Evolutionary conservation across 1,284 basidiomycete species (phyloP), one percentile per base, ranked within the genome.

Genomic region (Ganoderma boninense): DNA sequence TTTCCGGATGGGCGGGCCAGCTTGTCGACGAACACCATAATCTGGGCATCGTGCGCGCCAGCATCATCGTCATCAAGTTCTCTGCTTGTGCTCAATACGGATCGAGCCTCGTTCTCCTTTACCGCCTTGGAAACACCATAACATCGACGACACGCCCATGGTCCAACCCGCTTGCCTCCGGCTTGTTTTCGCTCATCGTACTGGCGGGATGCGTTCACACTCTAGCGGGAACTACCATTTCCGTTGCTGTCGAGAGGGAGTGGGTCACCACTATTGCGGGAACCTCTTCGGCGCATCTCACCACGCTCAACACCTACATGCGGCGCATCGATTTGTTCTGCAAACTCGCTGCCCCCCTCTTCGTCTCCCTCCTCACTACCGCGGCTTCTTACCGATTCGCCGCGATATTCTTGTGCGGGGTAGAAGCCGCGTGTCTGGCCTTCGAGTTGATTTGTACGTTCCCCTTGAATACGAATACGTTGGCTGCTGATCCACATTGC

Each of bases 231-330:
- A 83, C 84, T 0, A 82, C 83, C 13, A 85, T 87, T 52, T 83
- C 84, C 0, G 84, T 89, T 2, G 84, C 84, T 0, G 81, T 89
- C n/a, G 87, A 90, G 76, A 78, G 87, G n/a, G 88, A 89, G 70
- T 90, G 88, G 87, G 84, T 85, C 0, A 84, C 84, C 0, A 77
- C 80, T 60, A 85, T 88, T 69, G 82, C 84, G 0, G 76, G 80
- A 10, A 75, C 77, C 57, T 77, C 79, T 65, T 77, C 83, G 68
- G 69, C 68, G 0, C 75, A 72, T 20, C 78, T 84, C 32, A 80
- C 80, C 2, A 79, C 71, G 26, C 71, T 85, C 20, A 85, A 85
- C 71, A 82, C 81, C 1, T 81, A 79, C 69, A 80, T 88, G 65
- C 82, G 88, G 5, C 84, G 87, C 11, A 87, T 89, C 63, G 86